A percentile compares a stretch with the other conserved stretches of the same genome.
These are phyloP conservation scores for Globisporangium spinosum DNA, from an alignment of 352 stramenopile species.

Conservation along the genomic window DNA sequence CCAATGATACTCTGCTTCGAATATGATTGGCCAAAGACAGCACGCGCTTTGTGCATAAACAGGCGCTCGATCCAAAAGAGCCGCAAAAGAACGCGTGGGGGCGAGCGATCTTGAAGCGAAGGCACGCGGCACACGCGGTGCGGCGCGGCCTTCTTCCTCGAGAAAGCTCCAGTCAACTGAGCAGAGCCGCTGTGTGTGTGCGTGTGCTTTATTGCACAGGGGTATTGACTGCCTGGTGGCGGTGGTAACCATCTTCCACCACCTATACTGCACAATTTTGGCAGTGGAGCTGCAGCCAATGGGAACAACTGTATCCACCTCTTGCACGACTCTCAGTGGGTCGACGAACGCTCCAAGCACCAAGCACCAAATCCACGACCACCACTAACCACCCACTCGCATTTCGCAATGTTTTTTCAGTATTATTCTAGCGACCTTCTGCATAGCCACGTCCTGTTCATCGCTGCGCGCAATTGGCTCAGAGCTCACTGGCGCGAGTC, in stretches of 20 bases:
- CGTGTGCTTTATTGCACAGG: too few species aligned
- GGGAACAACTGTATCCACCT: background rate
- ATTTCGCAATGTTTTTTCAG: background rate
- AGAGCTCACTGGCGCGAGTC: conserved; percentile 28
- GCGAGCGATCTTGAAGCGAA: conserved; percentile 9
- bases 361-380: background rate
- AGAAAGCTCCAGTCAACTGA: background rate
- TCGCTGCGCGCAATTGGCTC: background rate
- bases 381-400: background rate
- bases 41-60: background rate
- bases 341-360: background rate
- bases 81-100: background rate
- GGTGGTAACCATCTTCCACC: background rate
- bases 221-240: background rate
- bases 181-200: background rate
- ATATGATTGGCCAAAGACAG: background rate
- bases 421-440: background rate
- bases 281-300: background rate
- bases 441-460: background rate
- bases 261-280: too few species aligned
- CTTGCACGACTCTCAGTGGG: background rate
- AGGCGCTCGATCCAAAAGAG: background rate
- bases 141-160: background rate
- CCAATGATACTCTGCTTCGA: background rate
- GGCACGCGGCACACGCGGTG: conserved; percentile 1